Conservation (phyloP, 257 asterid species). For the Nicotiana noctiflora region DNA sequence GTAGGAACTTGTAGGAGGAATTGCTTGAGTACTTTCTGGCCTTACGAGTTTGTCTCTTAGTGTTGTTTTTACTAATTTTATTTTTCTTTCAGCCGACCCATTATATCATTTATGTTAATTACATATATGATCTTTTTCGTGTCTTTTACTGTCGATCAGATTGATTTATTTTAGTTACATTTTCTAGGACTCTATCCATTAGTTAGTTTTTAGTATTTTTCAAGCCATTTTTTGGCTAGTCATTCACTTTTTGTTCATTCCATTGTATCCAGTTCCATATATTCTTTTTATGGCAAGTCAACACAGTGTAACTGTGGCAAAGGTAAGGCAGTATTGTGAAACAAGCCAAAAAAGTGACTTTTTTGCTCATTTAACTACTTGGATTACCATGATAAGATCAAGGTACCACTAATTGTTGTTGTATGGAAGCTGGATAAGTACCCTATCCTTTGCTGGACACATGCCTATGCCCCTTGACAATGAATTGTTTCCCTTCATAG, state of each 20-base stretch:
- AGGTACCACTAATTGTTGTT: not conserved
- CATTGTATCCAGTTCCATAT: not conserved
- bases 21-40: not conserved
- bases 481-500: too few species aligned
- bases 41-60: not conserved
- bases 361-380: not conserved
- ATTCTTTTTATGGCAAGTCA: not conserved
- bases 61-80: not conserved
- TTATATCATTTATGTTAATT: not conserved
- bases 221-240: too few species aligned
- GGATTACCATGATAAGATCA: not conserved
- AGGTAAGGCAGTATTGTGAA: not conserved
- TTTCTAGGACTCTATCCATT: too few species aligned
- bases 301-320: not conserved
- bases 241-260: too few species aligned
- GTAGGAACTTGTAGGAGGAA: not conserved
- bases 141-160: too few species aligned
- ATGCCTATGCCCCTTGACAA: too few species aligned
- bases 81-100: not conserved
- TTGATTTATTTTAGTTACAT: too few species aligned
- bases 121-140: not conserved
- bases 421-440: not conserved
- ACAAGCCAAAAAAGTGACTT: not conserved
- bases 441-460: too few species aligned
- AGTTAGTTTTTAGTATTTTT: too few species aligned